phyloP scores from a whole-genome alignment of 2,329 filamentous ascomycete species.

The Sarocladium kiliense region DNA sequence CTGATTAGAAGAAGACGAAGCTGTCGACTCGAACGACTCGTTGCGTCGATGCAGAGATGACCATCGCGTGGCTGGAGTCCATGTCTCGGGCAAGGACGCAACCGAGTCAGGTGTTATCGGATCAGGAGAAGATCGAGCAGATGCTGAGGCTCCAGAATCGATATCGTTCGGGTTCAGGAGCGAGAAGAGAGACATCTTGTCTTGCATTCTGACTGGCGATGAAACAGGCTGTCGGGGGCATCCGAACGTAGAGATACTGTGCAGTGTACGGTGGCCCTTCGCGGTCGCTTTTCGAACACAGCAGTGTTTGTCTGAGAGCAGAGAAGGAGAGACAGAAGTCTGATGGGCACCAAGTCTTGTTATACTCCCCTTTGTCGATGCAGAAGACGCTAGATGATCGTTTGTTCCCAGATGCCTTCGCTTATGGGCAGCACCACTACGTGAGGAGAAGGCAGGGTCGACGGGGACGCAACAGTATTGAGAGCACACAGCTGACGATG shows the following conservation, averaged over 20 bases:
- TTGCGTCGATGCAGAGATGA: slow-evolving; percentile 3
- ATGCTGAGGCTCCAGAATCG: neutral
- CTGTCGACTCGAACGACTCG: slow-evolving; percentile 1
- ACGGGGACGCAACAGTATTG: neutral
- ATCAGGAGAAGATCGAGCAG: slow-evolving; percentile 2
- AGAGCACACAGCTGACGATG: neutral
- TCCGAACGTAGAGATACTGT: neutral
- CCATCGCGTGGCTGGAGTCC: neutral
- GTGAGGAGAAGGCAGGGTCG: neutral
- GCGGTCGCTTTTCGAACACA: neutral
- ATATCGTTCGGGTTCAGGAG: neutral
- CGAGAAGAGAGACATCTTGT: slow-evolving; percentile 2
- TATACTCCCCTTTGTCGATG: neutral
- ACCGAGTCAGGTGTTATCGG: neutral
- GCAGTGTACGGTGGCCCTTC: neutral
- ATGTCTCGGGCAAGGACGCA: neutral
- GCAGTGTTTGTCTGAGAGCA: neutral
- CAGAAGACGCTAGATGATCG: neutral
- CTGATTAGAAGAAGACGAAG: neutral
- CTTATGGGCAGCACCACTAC: neutral
- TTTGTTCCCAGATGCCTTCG: neutral
- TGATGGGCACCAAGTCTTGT: neutral
- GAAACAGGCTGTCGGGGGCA: neutral
- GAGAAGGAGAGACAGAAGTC: too few relatives aligned
- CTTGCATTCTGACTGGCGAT: neutral